phyloP scores from a whole-genome alignment of 2,329 filamentous ascomycete species.

The Verticillium zaregamsianum region DNA sequence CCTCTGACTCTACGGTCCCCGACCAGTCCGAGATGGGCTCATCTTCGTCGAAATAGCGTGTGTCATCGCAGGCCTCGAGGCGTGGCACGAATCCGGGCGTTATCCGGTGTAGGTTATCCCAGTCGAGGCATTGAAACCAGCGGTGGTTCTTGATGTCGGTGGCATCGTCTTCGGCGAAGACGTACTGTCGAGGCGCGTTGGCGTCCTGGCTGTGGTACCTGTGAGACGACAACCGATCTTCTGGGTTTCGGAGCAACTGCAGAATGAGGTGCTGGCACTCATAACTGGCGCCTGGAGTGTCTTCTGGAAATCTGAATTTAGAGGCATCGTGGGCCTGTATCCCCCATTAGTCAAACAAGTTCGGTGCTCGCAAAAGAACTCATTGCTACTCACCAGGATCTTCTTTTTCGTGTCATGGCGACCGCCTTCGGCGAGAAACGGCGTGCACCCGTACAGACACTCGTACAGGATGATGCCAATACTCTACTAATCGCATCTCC shows the following conservation, averaged over 20 bases:
- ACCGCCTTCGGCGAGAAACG: constrained; percentile 76
- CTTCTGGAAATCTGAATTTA: constrained; percentile 58
- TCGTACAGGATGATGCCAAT: constrained; percentile 92
- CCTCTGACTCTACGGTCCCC: constrained; percentile 30
- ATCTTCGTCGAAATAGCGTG: constrained; percentile 87
- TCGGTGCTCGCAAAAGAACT: no score
- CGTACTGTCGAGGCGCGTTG: constrained; percentile 45
- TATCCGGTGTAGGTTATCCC: constrained; percentile 68
- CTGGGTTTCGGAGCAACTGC: constrained; percentile 68
- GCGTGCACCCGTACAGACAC: constrained; percentile 88
- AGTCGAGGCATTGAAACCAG: constrained; percentile 78
- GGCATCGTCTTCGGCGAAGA: constrained; percentile 73
- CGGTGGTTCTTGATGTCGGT: constrained; percentile 85
- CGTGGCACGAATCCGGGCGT: constrained; percentile 77
- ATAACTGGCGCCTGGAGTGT: constrained; percentile 58
- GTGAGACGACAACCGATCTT: constrained; percentile 67
- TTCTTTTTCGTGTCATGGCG: constrained; percentile 81
- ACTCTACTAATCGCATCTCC: constrained; percentile 95
- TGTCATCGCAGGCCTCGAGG: constrained; percentile 65
- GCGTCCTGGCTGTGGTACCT: constrained; percentile 9
- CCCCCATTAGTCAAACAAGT: not conserved
- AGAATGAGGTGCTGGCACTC: constrained; percentile 75
- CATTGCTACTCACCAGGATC: constrained; percentile 59
- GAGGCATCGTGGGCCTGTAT: constrained; percentile 56
- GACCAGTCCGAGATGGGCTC: constrained; percentile 64